Base-by-base conservation (phyloP, 2,329 filamentous ascomycete genomes). In the Botrytis porri region DNA sequence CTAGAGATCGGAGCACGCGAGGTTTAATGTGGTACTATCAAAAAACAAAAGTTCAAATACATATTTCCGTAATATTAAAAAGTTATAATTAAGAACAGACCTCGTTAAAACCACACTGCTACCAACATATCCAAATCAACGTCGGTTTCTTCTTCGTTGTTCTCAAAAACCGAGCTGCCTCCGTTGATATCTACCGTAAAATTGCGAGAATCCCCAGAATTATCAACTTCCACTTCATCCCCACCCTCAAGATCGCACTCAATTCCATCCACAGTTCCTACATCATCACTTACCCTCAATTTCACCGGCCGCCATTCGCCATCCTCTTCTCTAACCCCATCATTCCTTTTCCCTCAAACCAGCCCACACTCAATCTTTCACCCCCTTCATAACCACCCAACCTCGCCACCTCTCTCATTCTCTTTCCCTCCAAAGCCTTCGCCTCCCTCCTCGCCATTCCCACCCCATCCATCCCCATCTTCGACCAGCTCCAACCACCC, bases 391-490 rank as follows among this genome's bases (percentile, higher is more conserved):
- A 60, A 32, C 69, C 64, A 39, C 59, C 64, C 65, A 73, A 25
- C 18, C 71, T 51, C 25, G 43, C 54, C 5, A 70, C 71, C 29
- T 67, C 48, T 41, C 71, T 63, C 65, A 70, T 43, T 18, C 41
- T 73, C 71, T 45, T 73, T 10, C 65, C 66, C n/a, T 70, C 64
- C 57, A 63, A 37, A 22, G 20, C 59, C 29, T 57, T 70, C 7
- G 63, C 59, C 37, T 61, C 66, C 48, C 57, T 63, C 37, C 71
- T 54, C 20, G 25, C 66, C 65, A 41, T 54, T 22, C 64, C 57
- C 3, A 73, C 71, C 4, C 66, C 66, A 57, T 70, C 45, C 65
- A 73, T 69, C n/a, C 71, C 66, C 65, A 70, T 59, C 43, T 61
- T 57, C 25, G 59, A 70, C 59, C 57, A 69, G 43, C 57, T 70